Percentiles rank a stretch among this genome's conserved stretches.
Conservation (phyloP, 768 basidiomycete genomes). For the Mycena leptocephala region DNA sequence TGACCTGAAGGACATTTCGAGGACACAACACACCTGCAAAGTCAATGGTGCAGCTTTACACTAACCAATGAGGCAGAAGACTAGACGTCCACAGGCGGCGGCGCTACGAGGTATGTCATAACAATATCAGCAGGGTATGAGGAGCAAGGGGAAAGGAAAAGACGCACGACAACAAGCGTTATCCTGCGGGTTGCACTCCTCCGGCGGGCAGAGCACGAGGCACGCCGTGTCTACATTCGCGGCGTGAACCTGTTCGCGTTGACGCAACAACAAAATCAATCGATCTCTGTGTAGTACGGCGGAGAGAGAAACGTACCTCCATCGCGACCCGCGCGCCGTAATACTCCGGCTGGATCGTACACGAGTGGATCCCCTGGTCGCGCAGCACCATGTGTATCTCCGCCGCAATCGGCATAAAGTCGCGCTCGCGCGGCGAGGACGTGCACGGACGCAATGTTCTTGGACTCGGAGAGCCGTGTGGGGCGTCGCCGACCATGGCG, state of each 20-base stretch:
- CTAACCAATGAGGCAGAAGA: too few species aligned
- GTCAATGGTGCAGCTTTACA: too few species aligned
- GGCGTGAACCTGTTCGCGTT: neutral
- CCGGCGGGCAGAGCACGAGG: conserved; percentile 23
- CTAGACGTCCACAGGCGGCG: neutral
- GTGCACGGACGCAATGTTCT: conserved; percentile 96
- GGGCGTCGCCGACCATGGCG: too few species aligned
- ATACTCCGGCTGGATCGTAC: conserved; percentile 86
- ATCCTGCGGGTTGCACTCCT: conserved; percentile 29
- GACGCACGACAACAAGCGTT: conserved; percentile 30
- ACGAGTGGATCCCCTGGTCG: conserved; percentile 93
- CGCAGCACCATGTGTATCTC: conserved; percentile 89
- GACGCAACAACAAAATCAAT: too few species aligned
- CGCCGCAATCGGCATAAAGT: conserved; percentile 83
- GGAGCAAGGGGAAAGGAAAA: neutral
- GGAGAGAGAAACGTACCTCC: neutral
- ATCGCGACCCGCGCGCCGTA: too few species aligned
- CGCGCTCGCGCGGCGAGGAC: conserved; percentile 97
- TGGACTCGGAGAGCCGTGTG: conserved; percentile 92
- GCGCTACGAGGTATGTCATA: too few species aligned
- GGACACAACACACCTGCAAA: too few species aligned
- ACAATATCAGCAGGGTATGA: neutral
- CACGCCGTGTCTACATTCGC: too few species aligned
- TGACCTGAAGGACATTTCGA: too few species aligned
- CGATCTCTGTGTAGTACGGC: too few species aligned